A percentile compares a stretch with the other conserved stretches of the same genome.
Evolutionary conservation across 1,284 basidiomycete species (phyloP).

Genomic region (Rhodotorula sp.): DNA sequence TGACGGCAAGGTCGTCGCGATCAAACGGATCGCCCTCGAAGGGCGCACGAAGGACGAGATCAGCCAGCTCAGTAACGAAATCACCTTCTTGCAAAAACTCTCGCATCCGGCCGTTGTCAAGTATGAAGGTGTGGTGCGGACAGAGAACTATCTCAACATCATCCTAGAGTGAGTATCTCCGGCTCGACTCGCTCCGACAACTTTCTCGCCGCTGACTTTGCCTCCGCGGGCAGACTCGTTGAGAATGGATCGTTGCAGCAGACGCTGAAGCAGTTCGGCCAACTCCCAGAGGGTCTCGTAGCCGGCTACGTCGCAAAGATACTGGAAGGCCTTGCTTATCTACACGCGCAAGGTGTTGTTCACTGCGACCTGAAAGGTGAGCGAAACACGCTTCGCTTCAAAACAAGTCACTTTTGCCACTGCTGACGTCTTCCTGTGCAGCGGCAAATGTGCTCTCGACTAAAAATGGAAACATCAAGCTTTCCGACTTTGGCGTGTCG

Average conservation of each 20-base stretch:
- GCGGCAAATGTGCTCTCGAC: slow-evolving; percentile 59
- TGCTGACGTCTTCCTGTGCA: neutral
- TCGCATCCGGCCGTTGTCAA: slow-evolving; percentile 91
- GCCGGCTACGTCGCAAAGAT: slow-evolving; percentile 90
- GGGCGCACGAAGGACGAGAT: slow-evolving; percentile 79
- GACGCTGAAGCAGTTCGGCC: slow-evolving; percentile 85
- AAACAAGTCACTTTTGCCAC: too few species aligned
- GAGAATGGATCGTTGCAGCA: slow-evolving; percentile 91
- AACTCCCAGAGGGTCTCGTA: slow-evolving; percentile 82
- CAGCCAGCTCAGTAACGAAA: slow-evolving; percentile 81
- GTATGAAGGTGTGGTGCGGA: slow-evolving; percentile 91
- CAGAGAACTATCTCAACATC: slow-evolving; percentile 80
- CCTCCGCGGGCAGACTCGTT: slow-evolving; percentile 64
- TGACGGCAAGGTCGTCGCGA: slow-evolving; percentile 89
- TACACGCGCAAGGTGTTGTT: slow-evolving; percentile 59
- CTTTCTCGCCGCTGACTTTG: neutral
- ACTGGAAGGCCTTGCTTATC: slow-evolving; percentile 83
- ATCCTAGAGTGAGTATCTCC: slow-evolving; percentile 72
- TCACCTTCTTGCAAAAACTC: slow-evolving; percentile 81
- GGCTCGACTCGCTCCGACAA: fast-evolving
- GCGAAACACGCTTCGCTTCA: neutral
- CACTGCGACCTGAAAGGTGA: slow-evolving; percentile 56
- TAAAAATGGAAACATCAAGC: slow-evolving; percentile 69
- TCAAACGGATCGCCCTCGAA: slow-evolving; percentile 83
- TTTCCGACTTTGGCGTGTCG: slow-evolving; percentile 59